These are phyloP conservation scores for Stephania cephalantha DNA, from an alignment of 164 flowering plant genomes.

Conservation along the genomic window DNA sequence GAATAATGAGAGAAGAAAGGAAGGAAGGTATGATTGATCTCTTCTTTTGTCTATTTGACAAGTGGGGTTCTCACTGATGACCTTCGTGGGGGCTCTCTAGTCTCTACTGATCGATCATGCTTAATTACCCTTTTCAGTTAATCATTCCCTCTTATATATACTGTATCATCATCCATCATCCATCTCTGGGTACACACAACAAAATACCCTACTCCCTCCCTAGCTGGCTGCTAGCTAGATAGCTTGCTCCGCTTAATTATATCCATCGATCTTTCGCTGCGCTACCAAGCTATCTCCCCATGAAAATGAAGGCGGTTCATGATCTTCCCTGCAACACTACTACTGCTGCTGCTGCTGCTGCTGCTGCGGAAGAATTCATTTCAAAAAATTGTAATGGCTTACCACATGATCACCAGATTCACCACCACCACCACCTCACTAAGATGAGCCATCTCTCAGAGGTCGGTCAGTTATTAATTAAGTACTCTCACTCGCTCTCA, in stretches of 20 bases:
- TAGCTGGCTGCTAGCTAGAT: no score
- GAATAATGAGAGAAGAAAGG: background rate
- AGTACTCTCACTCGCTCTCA: background rate
- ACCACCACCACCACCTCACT: background rate
- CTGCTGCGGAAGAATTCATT: background rate
- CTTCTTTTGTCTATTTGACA: background rate
- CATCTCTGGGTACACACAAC: no score
- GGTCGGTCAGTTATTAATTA: constrained; percentile 12
- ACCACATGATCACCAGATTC: background rate
- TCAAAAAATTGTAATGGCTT: background rate
- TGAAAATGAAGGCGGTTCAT: background rate
- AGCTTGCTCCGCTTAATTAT: no score
- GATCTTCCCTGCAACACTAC: background rate
- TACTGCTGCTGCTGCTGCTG: background rate
- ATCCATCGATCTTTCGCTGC: background rate
- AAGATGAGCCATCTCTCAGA: constrained; percentile 12
- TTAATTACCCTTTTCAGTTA: background rate
- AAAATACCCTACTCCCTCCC: no score
- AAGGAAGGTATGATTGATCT: background rate
- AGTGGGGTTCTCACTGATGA: constrained; percentile 7
- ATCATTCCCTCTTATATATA: background rate
- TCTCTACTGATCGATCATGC: background rate
- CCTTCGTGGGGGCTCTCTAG: background rate
- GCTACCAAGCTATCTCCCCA: background rate
- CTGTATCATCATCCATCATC: background rate